Percentiles rank a stretch among this genome's conserved stretches.
phyloP scores from a whole-genome alignment of 306 rosid species.

The Lathyrus aphaca region DNA sequence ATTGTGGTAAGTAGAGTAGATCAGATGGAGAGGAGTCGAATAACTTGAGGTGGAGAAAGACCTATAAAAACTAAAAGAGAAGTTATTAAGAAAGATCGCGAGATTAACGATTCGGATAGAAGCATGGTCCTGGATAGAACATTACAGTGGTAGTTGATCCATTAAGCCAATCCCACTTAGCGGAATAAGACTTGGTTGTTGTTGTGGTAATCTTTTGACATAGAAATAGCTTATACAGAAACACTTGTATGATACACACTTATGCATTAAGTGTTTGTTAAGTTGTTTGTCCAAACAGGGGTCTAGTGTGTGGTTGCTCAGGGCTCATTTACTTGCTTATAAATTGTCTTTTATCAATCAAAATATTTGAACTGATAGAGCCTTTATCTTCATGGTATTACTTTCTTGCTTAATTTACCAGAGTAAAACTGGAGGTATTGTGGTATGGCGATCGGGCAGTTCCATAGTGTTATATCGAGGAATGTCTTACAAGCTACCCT shows the following conservation, averaged over 20 bases:
- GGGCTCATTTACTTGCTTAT: neutral
- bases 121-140: too few relatives aligned
- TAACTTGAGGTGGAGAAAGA: too few relatives aligned
- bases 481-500: constrained; percentile 73
- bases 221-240: neutral
- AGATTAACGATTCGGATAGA: too few relatives aligned
- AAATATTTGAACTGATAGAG: constrained; percentile 31
- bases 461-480: constrained; percentile 85
- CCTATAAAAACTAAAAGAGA: too few relatives aligned
- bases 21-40: too few relatives aligned
- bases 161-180: too few relatives aligned
- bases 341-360: neutral
- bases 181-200: too few relatives aligned
- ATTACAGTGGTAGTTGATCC: too few relatives aligned
- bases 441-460: constrained; percentile 93
- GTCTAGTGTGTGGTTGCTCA: neutral
- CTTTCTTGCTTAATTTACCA: constrained; percentile 42
- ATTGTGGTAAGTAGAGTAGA: too few relatives aligned
- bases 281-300: neutral
- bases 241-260: neutral
- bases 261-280: neutral
- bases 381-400: constrained; percentile 37
- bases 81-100: too few relatives aligned
- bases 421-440: constrained; percentile 87
- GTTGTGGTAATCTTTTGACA: neutral